Evolutionary conservation across 805 yeast genomes (phyloP), one percentile per base, ranked within the genome.

Genomic region (Yarrowia deformans): DNA sequence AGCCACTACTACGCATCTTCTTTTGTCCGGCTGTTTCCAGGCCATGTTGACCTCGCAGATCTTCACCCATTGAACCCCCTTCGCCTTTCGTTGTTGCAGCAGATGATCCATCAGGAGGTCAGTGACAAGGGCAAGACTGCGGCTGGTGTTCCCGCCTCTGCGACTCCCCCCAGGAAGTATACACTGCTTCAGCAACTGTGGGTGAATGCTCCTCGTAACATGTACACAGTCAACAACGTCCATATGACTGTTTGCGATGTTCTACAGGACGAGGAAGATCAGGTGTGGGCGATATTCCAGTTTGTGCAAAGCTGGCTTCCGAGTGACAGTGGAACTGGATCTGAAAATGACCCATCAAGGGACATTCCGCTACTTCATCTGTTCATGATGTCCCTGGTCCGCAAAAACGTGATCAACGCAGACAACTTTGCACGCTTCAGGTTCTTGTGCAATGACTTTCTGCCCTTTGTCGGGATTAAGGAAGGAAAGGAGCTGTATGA

Each of bases 261-360:
- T 35, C 14, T 63, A 23, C 68, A 39, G 13, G 68, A 63, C 8
- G 56, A 63, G n/a, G 68, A 63, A 23, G 56, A 48, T 29, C 68
- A 63, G 39, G 68, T 32, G 23, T 49, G 48, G 56, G 45, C 39
- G 12, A 48, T 63, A 12, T 63, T 48, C n/a, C 48, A 48, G 18
- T 63, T 63, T 23, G 56, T 63, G 1, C 56, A 63, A 39, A 48
- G 46, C 29, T 48, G 56, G 55, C 14, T 63, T 14, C 23, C 45
- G 18, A 23, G 18, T 16, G 48, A 48, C 1, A n/a, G 34, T 9
- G 54, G 43, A 8, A 2, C 48, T 9, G 64, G 19, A 4, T 19
- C 45, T 13, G 55, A 61, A 18, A 18, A 1, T 13, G 67, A 61
- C 9, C 64, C 49, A 4, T 14, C 49, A 10, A 56, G 49, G 10